A percentile compares a stretch with the other conserved stretches of the same genome.
phyloP scores from a whole-genome alignment of 768 basidiomycete genomes.

The Trametes punicea region DNA sequence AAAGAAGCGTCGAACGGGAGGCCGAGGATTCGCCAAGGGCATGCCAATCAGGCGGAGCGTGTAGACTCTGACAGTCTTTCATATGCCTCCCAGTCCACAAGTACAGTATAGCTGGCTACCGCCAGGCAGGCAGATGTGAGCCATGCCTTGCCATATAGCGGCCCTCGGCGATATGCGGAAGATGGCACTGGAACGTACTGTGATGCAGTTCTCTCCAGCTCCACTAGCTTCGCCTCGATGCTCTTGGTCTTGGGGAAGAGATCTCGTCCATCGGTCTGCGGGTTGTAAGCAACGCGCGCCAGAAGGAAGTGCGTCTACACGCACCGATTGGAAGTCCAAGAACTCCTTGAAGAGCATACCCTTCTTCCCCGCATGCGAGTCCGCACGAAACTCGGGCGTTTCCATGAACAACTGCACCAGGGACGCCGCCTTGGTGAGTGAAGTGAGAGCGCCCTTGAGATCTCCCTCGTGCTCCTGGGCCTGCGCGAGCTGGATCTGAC shows the following conservation, averaged over 20 bases:
- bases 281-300: slow-evolving; percentile 12
- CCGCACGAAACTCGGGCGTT: slow-evolving; percentile 51
- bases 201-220: slow-evolving; percentile 40
- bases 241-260: slow-evolving; percentile 40
- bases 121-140: too few relatives aligned
- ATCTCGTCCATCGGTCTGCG: slow-evolving; percentile 38
- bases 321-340: slow-evolving; percentile 60
- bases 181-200: slow-evolving; percentile 24
- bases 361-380: slow-evolving; percentile 46
- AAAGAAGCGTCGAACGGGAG: too few relatives aligned
- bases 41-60: too few relatives aligned
- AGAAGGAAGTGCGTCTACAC: slow-evolving; percentile 21
- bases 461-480: slow-evolving; percentile 55
- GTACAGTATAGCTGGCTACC: too few relatives aligned
- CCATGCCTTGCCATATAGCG: too few relatives aligned
- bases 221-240: slow-evolving; percentile 44
- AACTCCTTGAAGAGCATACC: slow-evolving; percentile 63
- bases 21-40: neutral
- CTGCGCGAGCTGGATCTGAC: slow-evolving; percentile 51
- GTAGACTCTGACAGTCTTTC: too few relatives aligned
- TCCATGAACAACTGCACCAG: slow-evolving; percentile 58
- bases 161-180: neutral
- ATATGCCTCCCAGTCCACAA: too few relatives aligned
- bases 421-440: slow-evolving; percentile 59
- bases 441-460: slow-evolving; percentile 55